Conservation (phyloP, 495 filamentous ascomycete species). For the Mycothermus thermophilus region DNA sequence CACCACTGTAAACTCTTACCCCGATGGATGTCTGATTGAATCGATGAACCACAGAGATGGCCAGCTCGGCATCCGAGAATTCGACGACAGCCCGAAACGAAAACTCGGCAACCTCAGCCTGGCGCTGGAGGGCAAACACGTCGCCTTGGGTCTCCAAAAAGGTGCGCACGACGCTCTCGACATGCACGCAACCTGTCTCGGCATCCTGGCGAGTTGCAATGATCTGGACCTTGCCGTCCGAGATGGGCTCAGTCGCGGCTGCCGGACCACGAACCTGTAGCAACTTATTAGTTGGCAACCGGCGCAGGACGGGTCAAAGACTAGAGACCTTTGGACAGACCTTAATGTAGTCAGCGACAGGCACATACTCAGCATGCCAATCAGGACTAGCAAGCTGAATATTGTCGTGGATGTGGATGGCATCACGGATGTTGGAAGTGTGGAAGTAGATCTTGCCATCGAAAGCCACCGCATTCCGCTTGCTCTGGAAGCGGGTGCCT, state of each 20-base stretch:
- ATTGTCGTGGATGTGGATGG: conserved; percentile 33
- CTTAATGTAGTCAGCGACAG: conserved; percentile 27
- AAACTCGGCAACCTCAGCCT: conserved; percentile 20
- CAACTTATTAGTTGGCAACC: no score
- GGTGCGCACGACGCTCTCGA: conserved; percentile 32
- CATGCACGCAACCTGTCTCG: conserved; percentile 12
- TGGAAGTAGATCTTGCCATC: conserved; percentile 36
- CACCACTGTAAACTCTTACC: no score
- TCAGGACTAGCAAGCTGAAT: conserved; percentile 29
- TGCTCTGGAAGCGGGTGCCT: conserved; percentile 18
- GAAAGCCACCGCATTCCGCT: conserved; percentile 14
- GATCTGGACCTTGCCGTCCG: conserved; percentile 41
- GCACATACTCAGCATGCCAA: conserved; percentile 39
- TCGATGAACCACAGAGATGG: conserved; percentile 20
- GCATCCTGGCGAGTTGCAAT: conserved; percentile 20
- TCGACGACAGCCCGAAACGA: conserved; percentile 35
- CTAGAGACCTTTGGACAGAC: no score
- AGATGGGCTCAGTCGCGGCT: conserved; percentile 14
- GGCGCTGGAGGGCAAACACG: conserved; percentile 36
- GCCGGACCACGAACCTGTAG: background rate
- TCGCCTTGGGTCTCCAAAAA: conserved; percentile 40
- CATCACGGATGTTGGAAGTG: conserved; percentile 45
- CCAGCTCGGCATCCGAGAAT: conserved; percentile 37
- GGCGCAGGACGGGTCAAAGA: no score
- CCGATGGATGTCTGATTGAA: conserved; percentile 35